Conservation (phyloP, 176 grass and related monocot genomes). For the Oryza officinalis region DNA sequence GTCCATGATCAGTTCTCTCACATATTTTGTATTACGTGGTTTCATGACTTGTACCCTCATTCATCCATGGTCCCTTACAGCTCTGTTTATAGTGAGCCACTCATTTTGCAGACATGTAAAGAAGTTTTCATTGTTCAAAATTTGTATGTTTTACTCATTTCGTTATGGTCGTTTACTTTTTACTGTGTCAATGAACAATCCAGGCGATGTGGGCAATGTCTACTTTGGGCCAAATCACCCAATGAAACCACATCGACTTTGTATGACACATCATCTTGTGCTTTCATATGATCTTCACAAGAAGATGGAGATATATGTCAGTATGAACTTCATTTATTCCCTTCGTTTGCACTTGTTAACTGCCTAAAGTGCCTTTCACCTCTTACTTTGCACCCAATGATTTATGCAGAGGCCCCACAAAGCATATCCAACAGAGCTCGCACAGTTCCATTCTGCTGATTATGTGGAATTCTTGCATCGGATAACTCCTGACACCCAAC, state of each 20-base stretch:
- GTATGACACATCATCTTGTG: conserved; percentile 98
- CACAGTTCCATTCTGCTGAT: conserved; percentile 96
- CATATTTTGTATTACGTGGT: background rate
- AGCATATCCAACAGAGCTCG: conserved; percentile 94
- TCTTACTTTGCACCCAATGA: conserved; percentile 20
- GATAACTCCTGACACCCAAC: conserved; percentile 84
- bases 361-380: background rate
- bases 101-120: background rate
- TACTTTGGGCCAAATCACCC: conserved; percentile 99
- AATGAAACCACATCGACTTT: conserved; percentile 98
- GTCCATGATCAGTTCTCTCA: background rate
- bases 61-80: background rate
- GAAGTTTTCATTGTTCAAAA: background rate
- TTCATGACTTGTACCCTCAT: background rate
- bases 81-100: background rate
- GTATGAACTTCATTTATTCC: conserved; percentile 43
- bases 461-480: conserved; percentile 99
- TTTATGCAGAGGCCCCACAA: conserved; percentile 93
- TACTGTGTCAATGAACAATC: conserved; percentile 23
- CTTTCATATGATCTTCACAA: conserved; percentile 93
- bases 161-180: background rate
- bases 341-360: conserved; percentile 26
- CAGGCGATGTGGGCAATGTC: conserved; percentile 95
- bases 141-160: background rate
- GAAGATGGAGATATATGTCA: conserved; percentile 99